Evolutionary conservation across 768 basidiomycete species (phyloP), one percentile per base, ranked within the genome.

Genomic region (Trametopsis cervina): DNA sequence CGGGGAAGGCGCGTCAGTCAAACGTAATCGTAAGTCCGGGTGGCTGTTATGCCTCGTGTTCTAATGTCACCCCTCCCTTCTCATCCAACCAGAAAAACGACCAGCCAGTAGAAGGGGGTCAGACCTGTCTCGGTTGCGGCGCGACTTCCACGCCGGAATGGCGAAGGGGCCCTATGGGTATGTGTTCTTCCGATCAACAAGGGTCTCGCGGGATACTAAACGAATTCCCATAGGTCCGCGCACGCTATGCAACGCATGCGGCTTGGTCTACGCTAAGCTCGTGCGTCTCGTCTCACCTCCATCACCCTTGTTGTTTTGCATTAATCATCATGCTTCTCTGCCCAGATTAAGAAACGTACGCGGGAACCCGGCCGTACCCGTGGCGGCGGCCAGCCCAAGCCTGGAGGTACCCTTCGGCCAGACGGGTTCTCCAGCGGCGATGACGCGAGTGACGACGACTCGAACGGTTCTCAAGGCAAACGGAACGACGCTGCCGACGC

Each of bases 141-240:
- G 88, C 87, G 52, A 91, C 89, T 13, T 83, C 86, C 47, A 91
- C 88, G 54, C 88, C 88, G 4, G 88, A 91, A 69, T 91, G 89
- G 88, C 73, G 88, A 46, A 70, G 89, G 53, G 88, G 88, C 1
- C 88, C 88, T 12, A 65, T 90, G 69, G 88, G 87, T 89, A 60
- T 63, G 71, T 66, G 38, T 27, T 33, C 21, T 13, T 21, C 26
- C 26, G 33, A 46, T 37, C 42, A 40, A 39, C 27, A 43, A 40
- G 10, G 36, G 47, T 18, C 24, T 27, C 25, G 53, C 37, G 18
- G 21, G 13, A 13, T 35, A 46, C 53, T 57, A 53, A 53, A 51
- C 54, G 51, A 52, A 52, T n/a, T 15, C 15, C 33, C 13, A 22
- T 53, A 88, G 86, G 87, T 44, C 87, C 87, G 20, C 76, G 88